Evolutionary conservation across 2,329 filamentous ascomycete species (phyloP), one percentile per base, ranked within the genome.

Genomic region (Diaporthe australafricana): DNA sequence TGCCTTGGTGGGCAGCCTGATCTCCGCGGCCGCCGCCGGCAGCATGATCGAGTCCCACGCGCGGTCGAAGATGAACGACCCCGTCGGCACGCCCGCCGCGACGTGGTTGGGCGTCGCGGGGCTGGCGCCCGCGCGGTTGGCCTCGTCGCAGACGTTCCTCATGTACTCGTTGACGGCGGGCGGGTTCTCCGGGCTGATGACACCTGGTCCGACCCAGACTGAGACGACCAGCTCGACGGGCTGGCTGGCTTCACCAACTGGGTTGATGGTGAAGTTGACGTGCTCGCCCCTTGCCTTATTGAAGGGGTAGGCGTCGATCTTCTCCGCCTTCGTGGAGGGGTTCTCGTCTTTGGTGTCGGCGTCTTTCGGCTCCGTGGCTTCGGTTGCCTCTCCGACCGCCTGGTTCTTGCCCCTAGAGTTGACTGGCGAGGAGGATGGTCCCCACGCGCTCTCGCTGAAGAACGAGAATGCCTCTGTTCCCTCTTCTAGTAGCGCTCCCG

Each of bases 11-110:
- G 84, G 84, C 27, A 74, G 53, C 4, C 67, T 70, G 35, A 83
- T 11, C 8, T 47, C 30, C 6, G 73, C 72, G 0, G 53, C 66
- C n/a, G 22, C 11, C 35, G 52, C 38, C 9, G 84, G 84, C 73
- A 84, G 79, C 3, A 88, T 72, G 67, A 88, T 85, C 6, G 81
- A 82, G 71, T 84, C 83, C 88, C 88, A 90, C 0, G 88, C 88
- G 1, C 81, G 83, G 35, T 85, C 81, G 74, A 86, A 90, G 48
- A 90, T 77, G 69, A 83, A 84, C 0, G 81, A 79, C 0, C 81
- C 79, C 0, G 77, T 60, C 5, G 88, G 88, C 5, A 85, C 87
- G 1, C 88, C 88, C 0, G 86, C 86, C 2, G 77, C 79, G 20
- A 87, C 79, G 68, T 90, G 88, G 25, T 80, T 79, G 16, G 87